Evolutionary conservation across 1,139 yeast species (phyloP), one percentile per base, ranked within the genome.

Genomic region (Kurtzmaniella quercitrusa): DNA sequence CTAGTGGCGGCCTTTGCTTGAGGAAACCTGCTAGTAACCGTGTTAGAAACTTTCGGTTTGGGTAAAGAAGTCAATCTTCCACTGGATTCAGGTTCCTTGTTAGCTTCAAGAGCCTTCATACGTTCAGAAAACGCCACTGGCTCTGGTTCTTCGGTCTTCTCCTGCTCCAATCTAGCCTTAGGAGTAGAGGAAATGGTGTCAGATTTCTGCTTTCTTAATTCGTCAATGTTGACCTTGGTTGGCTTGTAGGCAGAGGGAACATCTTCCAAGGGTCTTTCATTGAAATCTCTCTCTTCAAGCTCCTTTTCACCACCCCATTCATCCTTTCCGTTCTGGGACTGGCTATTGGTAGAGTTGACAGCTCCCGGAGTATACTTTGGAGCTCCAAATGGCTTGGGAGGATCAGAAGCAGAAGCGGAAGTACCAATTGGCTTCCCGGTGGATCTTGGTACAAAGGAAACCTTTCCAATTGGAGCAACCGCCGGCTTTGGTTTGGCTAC

Each of bases 231-330:
- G 31, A 73, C 77, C 52, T 71, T 73, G 25, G 86, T 77, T 36
- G 94, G 89, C 55, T 76, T 77, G 61, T 85, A 85, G n/a, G 89
- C 81, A 11, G 87, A 71, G 25, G 85, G 81, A 19, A 79, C 67
- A 43, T 65, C 57, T 70, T 75, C 81, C 54, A 85, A 67, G 27
- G 93, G 93, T 43, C 78, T 70, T 52, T 79, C 63, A 8, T 70
- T 58, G 51, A 85, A 81, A 56, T 85, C 93, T 57, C 93, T 77
- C 53, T 81, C 91, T 59, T 82, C 76, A 41, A 83, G 72, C 58
- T 82, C 94, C 46, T 73, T 70, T 54, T 75, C 79, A 39, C 70
- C 77, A 37, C 72, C 76, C 91, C 93, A 85, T 41, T 76, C 88
- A 51, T 81, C 85, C 48, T 78, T 82, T 25, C 68, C 65, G 37